These are phyloP conservation scores for Camellia granthamiana DNA, from an alignment of 148 eudicot genomes.

Conservation along the genomic window DNA sequence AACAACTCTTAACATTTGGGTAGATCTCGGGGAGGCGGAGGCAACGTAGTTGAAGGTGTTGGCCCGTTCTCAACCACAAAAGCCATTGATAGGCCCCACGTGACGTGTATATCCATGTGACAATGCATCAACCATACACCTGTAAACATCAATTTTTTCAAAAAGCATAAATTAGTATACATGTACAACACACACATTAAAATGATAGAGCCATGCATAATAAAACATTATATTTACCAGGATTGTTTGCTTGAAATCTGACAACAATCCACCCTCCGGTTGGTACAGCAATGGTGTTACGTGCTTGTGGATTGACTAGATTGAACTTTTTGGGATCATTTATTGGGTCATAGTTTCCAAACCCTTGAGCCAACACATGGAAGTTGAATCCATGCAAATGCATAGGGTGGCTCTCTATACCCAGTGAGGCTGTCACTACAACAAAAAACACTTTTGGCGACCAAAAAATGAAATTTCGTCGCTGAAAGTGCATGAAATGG, in stretches of 20 bases:
- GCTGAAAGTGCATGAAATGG: no score
- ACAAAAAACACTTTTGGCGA: no score
- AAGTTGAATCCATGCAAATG: conserved; percentile 77
- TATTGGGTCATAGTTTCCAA: conserved; percentile 48
- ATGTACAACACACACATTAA: no score
- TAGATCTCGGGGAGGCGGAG: conserved; percentile 39
- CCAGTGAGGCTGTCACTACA: conserved; percentile 34
- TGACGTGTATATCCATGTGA: conserved; percentile 42
- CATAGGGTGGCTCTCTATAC: conserved; percentile 66
- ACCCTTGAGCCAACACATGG: conserved; percentile 67
- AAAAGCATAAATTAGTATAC: not conserved
- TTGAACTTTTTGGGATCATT: conserved; percentile 45
- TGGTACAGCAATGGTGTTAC: conserved; percentile 69
- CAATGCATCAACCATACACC: conserved; percentile 49
- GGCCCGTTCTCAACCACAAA: conserved; percentile 43
- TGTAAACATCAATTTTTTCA: not conserved
- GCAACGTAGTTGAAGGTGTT: conserved; percentile 27
- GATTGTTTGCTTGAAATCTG: conserved; percentile 59
- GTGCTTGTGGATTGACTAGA: conserved; percentile 56
- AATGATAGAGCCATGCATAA: no score
- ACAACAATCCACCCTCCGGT: conserved; percentile 65
- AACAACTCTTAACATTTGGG: conserved; percentile 27
- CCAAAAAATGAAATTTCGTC: no score
- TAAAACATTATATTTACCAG: conserved; percentile 33
- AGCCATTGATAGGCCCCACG: conserved; percentile 40